These are phyloP conservation scores for Backusella liffmaniae DNA, from an alignment of 192 early-diverging fungal genomes.

Conservation along the genomic window DNA sequence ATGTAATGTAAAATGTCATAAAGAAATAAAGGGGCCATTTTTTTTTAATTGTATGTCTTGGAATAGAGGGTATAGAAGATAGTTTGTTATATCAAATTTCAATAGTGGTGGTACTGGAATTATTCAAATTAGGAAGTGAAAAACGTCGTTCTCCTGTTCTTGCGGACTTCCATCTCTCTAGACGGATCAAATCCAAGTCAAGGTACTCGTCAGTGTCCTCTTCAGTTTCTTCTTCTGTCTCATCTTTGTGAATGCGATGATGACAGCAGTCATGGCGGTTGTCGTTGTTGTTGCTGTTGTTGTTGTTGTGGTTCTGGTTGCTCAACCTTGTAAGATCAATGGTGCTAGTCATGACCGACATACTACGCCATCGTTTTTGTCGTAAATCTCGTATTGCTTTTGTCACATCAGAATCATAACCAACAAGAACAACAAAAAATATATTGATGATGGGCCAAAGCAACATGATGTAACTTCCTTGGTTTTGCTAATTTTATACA, in stretches of 20 bases:
- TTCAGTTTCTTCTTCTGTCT: neutral
- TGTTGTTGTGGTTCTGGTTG: neutral
- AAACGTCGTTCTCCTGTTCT: neutral
- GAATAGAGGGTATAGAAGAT: neutral
- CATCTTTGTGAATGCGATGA: neutral
- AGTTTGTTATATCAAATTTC: neutral
- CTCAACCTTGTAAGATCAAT: neutral
- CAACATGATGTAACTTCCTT: constrained; percentile 8
- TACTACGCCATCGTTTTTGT: neutral
- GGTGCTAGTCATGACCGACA: neutral
- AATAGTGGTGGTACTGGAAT: neutral
- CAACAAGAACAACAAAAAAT: constrained; percentile 28
- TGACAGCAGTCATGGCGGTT: neutral
- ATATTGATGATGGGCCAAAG: constrained; percentile 32
- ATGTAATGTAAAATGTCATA: neutral
- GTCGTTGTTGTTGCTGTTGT: neutral
- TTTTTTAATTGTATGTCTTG: neutral
- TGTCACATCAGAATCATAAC: constrained; percentile 28
- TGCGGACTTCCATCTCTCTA: constrained; percentile 2
- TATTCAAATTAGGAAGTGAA: constrained; percentile 6
- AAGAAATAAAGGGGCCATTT: neutral
- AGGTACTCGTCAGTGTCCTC: neutral
- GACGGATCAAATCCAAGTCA: neutral
- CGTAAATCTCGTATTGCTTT: constrained; percentile 15
- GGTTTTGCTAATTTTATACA: constrained; percentile 4